Conservation (phyloP, 176 grass and related monocot genomes). For the Musa troglodytarum region DNA sequence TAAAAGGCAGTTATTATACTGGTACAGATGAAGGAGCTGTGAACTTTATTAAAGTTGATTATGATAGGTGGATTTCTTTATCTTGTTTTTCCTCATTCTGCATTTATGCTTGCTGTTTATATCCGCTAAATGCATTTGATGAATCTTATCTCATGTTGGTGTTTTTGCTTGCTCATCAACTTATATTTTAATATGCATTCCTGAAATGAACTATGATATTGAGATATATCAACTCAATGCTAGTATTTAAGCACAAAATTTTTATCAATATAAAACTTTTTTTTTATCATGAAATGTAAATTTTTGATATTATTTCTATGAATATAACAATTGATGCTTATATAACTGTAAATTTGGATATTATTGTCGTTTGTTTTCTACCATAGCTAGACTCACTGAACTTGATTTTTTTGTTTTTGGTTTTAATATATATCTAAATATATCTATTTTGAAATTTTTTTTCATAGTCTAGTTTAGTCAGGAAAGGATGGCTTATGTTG, state of each 20-base stretch:
- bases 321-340: no score
- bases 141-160: neutral
- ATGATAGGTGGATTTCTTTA: constrained; percentile 44
- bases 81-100: neutral
- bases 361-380: neutral
- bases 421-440: neutral
- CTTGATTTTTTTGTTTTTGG: neutral
- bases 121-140: neutral
- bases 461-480: neutral
- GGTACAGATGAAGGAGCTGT: constrained; percentile 95
- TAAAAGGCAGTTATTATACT: constrained; percentile 85
- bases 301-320: neutral
- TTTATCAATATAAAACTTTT: neutral
- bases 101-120: neutral
- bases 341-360: neutral
- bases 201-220: neutral
- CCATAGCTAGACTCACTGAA: neutral
- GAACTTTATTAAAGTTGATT: constrained; percentile 95
- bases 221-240: neutral
- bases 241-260: neutral
- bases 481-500: no score
- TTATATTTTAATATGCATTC: neutral
- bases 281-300: neutral
- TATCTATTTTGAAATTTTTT: neutral
- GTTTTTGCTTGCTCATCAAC: neutral